Evolutionary conservation across 176 grass and related monocot species (phyloP).

Genomic region (Raddia distichophylla): DNA sequence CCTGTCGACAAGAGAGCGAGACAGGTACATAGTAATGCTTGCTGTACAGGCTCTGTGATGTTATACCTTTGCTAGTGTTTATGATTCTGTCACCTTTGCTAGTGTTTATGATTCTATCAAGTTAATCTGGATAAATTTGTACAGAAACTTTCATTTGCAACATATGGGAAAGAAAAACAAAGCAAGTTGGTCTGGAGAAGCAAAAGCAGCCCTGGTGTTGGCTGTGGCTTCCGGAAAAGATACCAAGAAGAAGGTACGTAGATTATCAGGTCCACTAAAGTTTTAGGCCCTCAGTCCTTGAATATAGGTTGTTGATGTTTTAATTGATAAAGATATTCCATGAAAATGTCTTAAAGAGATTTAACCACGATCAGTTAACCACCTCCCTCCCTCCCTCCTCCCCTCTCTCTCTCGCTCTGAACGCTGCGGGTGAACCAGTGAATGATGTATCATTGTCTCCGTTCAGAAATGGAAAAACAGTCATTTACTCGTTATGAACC

Average conservation of each 20-base stretch:
- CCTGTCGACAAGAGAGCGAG: conserved; percentile 92
- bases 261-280: conserved; percentile 17
- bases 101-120: conserved; percentile 30
- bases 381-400: too few species aligned
- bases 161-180: conserved; percentile 85
- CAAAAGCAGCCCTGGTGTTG: conserved; percentile 61
- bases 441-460: not conserved
- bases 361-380: not conserved
- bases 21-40: conserved; percentile 54
- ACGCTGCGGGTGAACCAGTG: not conserved
- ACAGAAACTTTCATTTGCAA: conserved; percentile 85
- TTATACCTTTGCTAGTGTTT: conserved; percentile 22
- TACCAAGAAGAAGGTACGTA: conserved; percentile 60
- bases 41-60: not conserved
- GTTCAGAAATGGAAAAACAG: not conserved
- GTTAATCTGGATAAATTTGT: conserved; percentile 41
- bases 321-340: conserved; percentile 35
- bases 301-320: conserved; percentile 24
- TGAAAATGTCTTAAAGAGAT: conserved; percentile 1
- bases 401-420: not conserved
- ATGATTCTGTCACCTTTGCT: conserved; percentile 15
- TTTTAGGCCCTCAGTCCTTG: conserved; percentile 10
- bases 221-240: conserved; percentile 65
- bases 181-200: conserved; percentile 90
- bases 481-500: not conserved